These are phyloP conservation scores for Pharnaceum exiguum DNA, from an alignment of 148 eudicot species.

Conservation along the genomic window DNA sequence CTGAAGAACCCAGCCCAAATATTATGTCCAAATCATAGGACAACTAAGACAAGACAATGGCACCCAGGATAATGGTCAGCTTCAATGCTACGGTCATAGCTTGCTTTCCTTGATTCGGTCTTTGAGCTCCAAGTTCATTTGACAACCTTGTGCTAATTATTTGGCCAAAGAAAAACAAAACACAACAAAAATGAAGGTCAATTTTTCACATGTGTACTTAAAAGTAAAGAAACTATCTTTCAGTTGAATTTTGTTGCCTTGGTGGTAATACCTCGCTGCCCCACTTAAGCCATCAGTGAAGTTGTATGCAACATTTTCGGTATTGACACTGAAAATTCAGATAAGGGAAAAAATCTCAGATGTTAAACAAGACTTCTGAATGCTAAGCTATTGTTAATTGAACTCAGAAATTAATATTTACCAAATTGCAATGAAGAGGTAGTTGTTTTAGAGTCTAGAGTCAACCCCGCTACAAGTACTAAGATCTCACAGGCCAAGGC, in stretches of 20 bases:
- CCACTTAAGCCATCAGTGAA: constrained; percentile 71
- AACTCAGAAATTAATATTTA: constrained; percentile 11
- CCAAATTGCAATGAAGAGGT: constrained; percentile 92
- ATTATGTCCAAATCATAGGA: constrained; percentile 51
- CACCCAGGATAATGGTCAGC: constrained; percentile 52
- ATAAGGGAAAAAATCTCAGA: neutral
- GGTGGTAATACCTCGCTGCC: constrained; percentile 56
- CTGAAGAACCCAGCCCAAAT: constrained; percentile 75
- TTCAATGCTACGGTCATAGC: constrained; percentile 66
- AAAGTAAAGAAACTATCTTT: neutral
- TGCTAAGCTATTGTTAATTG: neutral
- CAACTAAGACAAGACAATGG: constrained; percentile 37
- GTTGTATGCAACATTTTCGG: constrained; percentile 72
- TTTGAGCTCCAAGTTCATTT: constrained; percentile 82
- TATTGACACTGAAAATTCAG: constrained; percentile 63
- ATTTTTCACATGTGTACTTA: neutral
- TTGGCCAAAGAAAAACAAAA: neutral
- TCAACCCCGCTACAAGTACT: constrained; percentile 72
- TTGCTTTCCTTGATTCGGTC: constrained; percentile 47
- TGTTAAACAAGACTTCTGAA: neutral
- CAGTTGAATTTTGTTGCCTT: neutral
- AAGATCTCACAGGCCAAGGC: constrained; percentile 91
- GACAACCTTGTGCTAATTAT: constrained; percentile 84
- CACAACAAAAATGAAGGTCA: neutral
- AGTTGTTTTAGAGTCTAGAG: constrained; percentile 65